A percentile compares a stretch with the other conserved stretches of the same genome.
phyloP scores from a whole-genome alignment of 768 basidiomycete species.

The Kwoniella bestiolae region DNA sequence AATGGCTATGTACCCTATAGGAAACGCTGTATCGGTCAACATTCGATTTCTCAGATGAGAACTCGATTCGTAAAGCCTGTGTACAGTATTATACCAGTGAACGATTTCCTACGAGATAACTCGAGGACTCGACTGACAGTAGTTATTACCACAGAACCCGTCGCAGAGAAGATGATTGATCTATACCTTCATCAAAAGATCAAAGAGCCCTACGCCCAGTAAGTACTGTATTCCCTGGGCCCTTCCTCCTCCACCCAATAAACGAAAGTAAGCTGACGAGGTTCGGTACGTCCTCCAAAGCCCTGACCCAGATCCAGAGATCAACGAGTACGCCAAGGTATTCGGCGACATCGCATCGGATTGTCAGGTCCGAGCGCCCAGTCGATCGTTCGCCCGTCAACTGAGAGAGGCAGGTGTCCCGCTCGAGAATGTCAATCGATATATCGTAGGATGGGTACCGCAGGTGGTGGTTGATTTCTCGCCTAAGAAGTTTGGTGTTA shows the following conservation, averaged over 20 bases:
- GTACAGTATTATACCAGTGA: constrained; percentile 15
- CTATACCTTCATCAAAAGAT: constrained; percentile 19
- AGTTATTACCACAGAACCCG: neutral
- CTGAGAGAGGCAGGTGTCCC: constrained; percentile 21
- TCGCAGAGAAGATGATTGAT: constrained; percentile 18
- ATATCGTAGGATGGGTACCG: constrained; percentile 26
- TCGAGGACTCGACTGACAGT: no score
- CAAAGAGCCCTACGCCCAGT: constrained; percentile 21
- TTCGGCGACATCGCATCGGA: constrained; percentile 24
- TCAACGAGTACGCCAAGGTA: constrained; percentile 14
- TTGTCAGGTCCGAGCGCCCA: constrained; percentile 28
- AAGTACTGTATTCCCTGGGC: no score
- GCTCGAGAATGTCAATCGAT: constrained; percentile 17
- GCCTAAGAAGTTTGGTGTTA: constrained; percentile 13
- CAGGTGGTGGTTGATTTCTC: constrained; percentile 10
- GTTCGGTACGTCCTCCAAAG: neutral
- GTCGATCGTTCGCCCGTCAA: constrained; percentile 12
- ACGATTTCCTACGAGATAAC: neutral
- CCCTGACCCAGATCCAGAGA: constrained; percentile 15
- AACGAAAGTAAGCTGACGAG: no score
- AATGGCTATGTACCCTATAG: neutral
- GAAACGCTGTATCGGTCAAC: constrained; percentile 17
- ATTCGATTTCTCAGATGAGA: constrained; percentile 1
- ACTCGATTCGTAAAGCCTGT: neutral
- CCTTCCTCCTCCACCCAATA: no score